Evolutionary conservation across 352 stramenopile genomes (phyloP), one percentile per base, ranked within the genome.

Genomic region (Phytophthora citricola): DNA sequence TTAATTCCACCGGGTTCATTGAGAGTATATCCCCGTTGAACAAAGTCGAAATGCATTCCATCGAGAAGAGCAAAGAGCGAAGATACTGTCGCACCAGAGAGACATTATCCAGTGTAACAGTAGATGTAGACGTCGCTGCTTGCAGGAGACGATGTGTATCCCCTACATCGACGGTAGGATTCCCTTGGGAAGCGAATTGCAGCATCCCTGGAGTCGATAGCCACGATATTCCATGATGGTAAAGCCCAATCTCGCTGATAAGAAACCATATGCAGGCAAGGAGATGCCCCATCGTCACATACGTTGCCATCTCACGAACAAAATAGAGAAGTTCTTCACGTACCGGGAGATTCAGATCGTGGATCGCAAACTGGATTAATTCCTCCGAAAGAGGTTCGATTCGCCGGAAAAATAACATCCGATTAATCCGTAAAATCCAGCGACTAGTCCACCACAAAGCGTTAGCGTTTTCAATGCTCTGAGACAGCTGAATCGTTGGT

Each of bases 1-100:
- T 62, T 15, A 89, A 44, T 59, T 91, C 83, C 26, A 84, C 40
- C 12, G 86, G 27, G 47, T 90, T 91, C 68, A 89, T 83, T 17
- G 81, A 90, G n/a, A 69, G 17, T 10, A 69, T 69, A 31, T 69
- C 61, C 9, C 61, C 61, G 38, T 69, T 64, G 20, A 69, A 91
- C 1, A 90, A 56, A 6, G 81, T 89, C 40, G 83, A 85, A 48
- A 91, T 85, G 4, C 81, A 91, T 22, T 75, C 71, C 9, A 89
- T 47, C 2, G 81, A 71, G 49, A 90, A 90, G 31, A 88, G 70
- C 48, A 91, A 72, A 3, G 81, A 81, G 4, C 83, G 81, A 22
- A 87, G 53, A 57, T 90, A 91, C 60, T 88, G 79, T 27, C 81
- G 80, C 11, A 39, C 58, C 0, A 89, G 50, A 10, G 77, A 73